Conservation (phyloP, 2,329 filamentous ascomycete species). For the Fusarium drepaniforme region DNA sequence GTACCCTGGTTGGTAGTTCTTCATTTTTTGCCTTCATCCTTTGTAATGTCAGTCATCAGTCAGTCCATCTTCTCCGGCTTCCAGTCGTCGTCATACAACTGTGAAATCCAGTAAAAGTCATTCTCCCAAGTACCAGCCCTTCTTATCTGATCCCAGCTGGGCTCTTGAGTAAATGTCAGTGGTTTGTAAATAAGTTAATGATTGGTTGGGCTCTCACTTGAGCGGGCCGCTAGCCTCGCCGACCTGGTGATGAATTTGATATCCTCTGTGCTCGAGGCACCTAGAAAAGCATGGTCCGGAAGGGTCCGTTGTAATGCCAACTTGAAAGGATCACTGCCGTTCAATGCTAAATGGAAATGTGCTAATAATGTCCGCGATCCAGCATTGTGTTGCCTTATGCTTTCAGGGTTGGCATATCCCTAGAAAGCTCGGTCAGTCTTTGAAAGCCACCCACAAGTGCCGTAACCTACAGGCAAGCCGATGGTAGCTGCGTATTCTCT, state of each 20-base stretch:
- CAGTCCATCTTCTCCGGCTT: not conserved
- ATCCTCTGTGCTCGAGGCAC: not conserved
- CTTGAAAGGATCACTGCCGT: not conserved
- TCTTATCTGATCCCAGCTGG: not conserved
- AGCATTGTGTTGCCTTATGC: not conserved
- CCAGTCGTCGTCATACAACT: constrained; percentile 2
- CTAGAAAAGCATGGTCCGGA: not conserved
- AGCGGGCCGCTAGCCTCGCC: not conserved
- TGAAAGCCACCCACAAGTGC: not conserved
- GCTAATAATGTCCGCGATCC: not conserved
- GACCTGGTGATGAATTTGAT: not conserved
- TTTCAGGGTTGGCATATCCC: not conserved
- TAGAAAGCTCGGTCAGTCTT: not conserved
- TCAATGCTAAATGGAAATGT: not conserved
- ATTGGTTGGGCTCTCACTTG: not conserved
- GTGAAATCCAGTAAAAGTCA: constrained; percentile 6
- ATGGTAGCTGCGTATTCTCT: not conserved
- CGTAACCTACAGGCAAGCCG: not conserved
- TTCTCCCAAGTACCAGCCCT: not conserved
- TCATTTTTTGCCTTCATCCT: not conserved
- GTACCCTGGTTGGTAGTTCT: not conserved
- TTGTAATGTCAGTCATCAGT: not conserved
- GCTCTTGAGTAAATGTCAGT: not conserved
- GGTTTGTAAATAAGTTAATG: not conserved
- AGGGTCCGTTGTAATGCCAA: not conserved